Conservation (phyloP, 768 basidiomycete species). For the Tylopilus sp. region DNA sequence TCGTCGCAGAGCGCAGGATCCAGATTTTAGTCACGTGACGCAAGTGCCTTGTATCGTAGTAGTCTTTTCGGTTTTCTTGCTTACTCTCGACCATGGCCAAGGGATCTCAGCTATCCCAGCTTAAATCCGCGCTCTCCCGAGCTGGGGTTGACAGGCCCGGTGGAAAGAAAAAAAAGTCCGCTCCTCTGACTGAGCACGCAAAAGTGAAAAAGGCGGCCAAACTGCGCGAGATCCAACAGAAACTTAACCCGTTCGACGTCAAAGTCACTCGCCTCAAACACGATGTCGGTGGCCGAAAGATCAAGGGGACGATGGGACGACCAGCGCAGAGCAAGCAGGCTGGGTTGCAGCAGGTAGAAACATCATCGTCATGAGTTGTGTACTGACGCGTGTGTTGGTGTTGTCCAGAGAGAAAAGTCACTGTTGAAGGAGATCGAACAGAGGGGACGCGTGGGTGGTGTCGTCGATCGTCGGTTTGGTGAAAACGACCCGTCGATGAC, state of each 20-base stretch:
- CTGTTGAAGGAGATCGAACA: constrained; percentile 86
- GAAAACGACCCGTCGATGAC: constrained; percentile 91
- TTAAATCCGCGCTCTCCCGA: constrained; percentile 78
- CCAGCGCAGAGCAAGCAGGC: constrained; percentile 89
- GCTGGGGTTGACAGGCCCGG: constrained; percentile 71
- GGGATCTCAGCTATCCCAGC: constrained; percentile 87
- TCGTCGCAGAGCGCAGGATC: no score
- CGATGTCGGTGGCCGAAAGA: constrained; percentile 83
- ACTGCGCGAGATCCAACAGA: constrained; percentile 78
- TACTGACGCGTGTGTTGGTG: constrained; percentile 3
- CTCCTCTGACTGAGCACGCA: constrained; percentile 61
- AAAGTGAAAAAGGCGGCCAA: constrained; percentile 79
- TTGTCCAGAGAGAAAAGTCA: constrained; percentile 72
- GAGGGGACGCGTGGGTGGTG: constrained; percentile 78
- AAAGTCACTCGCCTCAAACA: constrained; percentile 91
- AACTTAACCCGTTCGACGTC: constrained; percentile 91
- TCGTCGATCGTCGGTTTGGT: constrained; percentile 93
- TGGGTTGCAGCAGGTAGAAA: constrained; percentile 77
- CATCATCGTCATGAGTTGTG: constrained; percentile 18
- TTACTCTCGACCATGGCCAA: constrained; percentile 39
- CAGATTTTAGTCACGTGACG: neutral
- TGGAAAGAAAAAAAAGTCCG: constrained; percentile 65
- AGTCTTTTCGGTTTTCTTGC: neutral
- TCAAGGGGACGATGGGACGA: constrained; percentile 78
- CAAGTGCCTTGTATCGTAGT: neutral